These are phyloP conservation scores for Canavalia gladiata DNA, from an alignment of 306 rosid genomes.

Conservation along the genomic window DNA sequence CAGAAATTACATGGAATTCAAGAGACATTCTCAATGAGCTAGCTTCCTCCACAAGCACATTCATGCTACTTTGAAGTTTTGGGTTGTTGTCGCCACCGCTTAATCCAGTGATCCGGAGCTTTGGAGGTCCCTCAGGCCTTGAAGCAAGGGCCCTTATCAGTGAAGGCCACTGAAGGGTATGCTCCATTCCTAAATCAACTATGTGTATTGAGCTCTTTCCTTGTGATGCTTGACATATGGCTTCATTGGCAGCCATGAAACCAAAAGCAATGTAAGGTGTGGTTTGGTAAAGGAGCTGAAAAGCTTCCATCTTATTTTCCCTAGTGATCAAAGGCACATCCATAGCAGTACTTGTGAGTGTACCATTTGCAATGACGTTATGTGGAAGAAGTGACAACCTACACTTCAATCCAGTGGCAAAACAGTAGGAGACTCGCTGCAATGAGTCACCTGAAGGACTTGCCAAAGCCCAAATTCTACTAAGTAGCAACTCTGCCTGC, in stretches of 20 bases:
- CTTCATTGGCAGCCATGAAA: constrained; percentile 86
- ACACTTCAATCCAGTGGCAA: constrained; percentile 70
- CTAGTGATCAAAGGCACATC: constrained; percentile 57
- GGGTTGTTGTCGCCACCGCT: constrained; percentile 38
- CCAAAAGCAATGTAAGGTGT: constrained; percentile 84
- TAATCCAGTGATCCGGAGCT: constrained; percentile 67
- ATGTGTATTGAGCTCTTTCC: constrained; percentile 70
- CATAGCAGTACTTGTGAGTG: constrained; percentile 44
- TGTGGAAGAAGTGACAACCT: constrained; percentile 72
- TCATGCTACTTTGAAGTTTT: constrained; percentile 60
- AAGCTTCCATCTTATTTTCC: constrained; percentile 73
- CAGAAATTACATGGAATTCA: constrained; percentile 59
- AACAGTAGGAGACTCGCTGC: constrained; percentile 73
- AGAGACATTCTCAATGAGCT: constrained; percentile 61
- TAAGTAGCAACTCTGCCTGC: constrained; percentile 65
- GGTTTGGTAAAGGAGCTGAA: constrained; percentile 76
- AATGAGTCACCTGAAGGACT: constrained; percentile 74
- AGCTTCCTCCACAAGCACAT: constrained; percentile 67
- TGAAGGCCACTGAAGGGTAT: constrained; percentile 85
- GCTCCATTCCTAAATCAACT: constrained; percentile 76
- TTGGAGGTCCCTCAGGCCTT: constrained; percentile 71
- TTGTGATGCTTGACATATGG: constrained; percentile 67
- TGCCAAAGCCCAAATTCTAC: constrained; percentile 62
- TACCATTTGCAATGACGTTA: constrained; percentile 53
- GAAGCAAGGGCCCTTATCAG: constrained; percentile 74